Conservation (phyloP, 2,329 filamentous ascomycete species). For the Monosporascus sp. region DNA sequence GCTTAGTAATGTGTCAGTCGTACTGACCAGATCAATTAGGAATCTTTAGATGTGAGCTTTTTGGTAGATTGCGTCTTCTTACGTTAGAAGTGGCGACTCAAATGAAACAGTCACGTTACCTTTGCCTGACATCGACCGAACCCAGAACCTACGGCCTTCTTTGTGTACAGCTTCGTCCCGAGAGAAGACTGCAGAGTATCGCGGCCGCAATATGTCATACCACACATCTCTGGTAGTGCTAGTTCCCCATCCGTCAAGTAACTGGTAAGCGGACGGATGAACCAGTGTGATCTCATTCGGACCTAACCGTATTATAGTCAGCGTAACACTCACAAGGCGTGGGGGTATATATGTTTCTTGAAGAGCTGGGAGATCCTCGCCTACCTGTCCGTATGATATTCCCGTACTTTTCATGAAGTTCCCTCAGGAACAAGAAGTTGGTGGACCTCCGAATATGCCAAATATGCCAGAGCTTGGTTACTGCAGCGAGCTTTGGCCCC, state of each 20-base stretch:
- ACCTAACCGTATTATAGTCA: no score
- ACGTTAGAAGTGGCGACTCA: neutral
- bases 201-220: conserved; percentile 16
- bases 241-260: conserved; percentile 14
- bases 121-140: conserved; percentile 11
- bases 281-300: conserved; percentile 16
- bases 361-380: no score
- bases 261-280: conserved; percentile 9
- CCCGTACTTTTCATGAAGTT: conserved; percentile 13
- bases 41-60: no score
- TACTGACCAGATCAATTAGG: no score
- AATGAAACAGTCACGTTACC: conserved; percentile 3
- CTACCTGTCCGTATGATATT: conserved; percentile 13
- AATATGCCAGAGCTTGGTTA: conserved; percentile 19
- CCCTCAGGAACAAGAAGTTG: conserved; percentile 8
- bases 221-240: conserved; percentile 15
- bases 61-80: no score
- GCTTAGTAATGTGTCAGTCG: conserved; percentile 2
- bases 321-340: no score
- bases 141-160: conserved; percentile 14
- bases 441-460: conserved; percentile 14
- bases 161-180: conserved; percentile 12
- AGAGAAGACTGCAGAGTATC: conserved; percentile 15
- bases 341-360: no score
- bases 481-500: conserved; percentile 27